These are phyloP conservation scores for Talaromyces sp. DNA, from an alignment of 2,329 filamentous ascomycete genomes.

Conservation along the genomic window DNA sequence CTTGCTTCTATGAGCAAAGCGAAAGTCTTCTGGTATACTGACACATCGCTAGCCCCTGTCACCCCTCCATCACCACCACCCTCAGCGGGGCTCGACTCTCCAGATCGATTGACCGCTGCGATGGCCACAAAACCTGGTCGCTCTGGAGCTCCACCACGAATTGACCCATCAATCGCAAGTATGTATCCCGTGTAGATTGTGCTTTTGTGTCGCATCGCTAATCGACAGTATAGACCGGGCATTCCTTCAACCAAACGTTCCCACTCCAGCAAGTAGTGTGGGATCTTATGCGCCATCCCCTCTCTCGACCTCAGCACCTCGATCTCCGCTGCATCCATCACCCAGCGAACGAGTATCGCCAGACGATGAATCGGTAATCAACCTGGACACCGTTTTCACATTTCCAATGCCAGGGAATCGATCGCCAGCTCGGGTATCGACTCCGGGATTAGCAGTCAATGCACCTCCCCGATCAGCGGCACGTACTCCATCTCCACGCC, in stretches of 20 bases:
- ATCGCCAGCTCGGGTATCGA: conserved; percentile 25
- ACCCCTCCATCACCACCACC: conserved; percentile 31
- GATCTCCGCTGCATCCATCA: conserved; percentile 44
- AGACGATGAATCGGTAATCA: conserved; percentile 46
- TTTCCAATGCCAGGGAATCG: conserved; percentile 51
- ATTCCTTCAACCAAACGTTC: conserved; percentile 56
- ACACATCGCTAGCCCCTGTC: conserved; percentile 8
- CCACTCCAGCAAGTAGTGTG: conserved; percentile 66
- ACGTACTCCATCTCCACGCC: conserved; percentile 20
- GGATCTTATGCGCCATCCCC: conserved; percentile 67
- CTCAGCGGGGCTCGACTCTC: conserved; percentile 30
- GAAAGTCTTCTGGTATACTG: background rate
- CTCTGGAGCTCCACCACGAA: conserved; percentile 54
- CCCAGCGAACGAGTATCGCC: conserved; percentile 44
- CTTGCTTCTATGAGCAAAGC: too few species aligned
- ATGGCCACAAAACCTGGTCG: conserved; percentile 46
- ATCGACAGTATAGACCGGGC: conserved; percentile 37
- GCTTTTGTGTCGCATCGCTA: conserved; percentile 3
- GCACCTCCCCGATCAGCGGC: conserved; percentile 24
- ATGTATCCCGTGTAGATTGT: conserved; percentile 34
- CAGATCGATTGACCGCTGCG: conserved; percentile 23
- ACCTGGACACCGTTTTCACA: conserved; percentile 57
- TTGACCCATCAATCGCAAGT: conserved; percentile 63
- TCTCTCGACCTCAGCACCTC: conserved; percentile 54
- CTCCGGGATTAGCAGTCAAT: conserved; percentile 25